A percentile compares a stretch with the other conserved stretches of the same genome.
phyloP scores from a whole-genome alignment of 1,284 basidiomycete genomes.

The Pyrrhoderma noxium region DNA sequence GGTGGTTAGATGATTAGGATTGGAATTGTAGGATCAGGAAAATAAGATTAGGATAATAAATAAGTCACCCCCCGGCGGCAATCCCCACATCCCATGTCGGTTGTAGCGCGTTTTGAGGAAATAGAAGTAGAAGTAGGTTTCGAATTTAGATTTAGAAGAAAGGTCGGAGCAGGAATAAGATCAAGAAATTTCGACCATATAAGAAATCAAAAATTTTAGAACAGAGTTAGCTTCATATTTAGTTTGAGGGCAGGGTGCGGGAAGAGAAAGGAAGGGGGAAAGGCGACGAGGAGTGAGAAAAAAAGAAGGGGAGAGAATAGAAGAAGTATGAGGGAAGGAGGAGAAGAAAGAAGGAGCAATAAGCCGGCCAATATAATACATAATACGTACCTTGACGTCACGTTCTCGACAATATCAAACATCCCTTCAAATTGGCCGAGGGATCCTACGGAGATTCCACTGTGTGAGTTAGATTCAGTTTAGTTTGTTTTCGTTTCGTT shows the following conservation, averaged over 20 bases:
- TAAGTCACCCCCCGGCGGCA: too few relatives aligned
- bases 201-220: too few relatives aligned
- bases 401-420: constrained; percentile 41
- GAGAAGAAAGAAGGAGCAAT: neutral
- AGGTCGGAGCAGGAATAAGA: too few relatives aligned
- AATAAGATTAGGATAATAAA: too few relatives aligned
- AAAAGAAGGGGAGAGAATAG: too few relatives aligned
- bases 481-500: neutral
- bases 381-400: constrained; percentile 30
- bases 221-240: neutral
- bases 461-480: constrained; percentile 14
- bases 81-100: neutral
- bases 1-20: too few relatives aligned
- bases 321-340: too few relatives aligned
- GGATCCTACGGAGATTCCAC: constrained; percentile 41
- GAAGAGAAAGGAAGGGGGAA: neutral
- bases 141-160: too few relatives aligned
- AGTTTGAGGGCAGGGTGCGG: neutral
- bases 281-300: too few relatives aligned
- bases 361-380: neutral
- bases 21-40: neutral
- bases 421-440: constrained; percentile 43
- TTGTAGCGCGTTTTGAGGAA: too few relatives aligned
- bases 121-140: too few relatives aligned
- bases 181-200: too few relatives aligned